phyloP scores from a whole-genome alignment of 306 rosid genomes.

The Sechiopsis laciniata region DNA sequence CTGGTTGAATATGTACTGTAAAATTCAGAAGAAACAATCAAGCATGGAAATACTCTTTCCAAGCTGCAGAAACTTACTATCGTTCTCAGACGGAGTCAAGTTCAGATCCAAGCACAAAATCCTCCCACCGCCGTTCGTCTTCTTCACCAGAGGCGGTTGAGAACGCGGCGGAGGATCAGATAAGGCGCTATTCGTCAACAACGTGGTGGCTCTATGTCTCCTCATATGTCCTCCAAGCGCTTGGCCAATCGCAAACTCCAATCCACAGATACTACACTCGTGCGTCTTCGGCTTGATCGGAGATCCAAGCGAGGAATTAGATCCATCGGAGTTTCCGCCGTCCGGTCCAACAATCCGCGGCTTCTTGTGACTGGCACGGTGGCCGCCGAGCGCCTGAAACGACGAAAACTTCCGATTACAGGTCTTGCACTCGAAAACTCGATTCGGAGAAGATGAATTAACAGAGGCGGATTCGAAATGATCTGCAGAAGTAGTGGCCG shows the following conservation, averaged over 20 bases:
- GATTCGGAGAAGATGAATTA: constrained; percentile 25
- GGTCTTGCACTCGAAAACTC: constrained; percentile 91
- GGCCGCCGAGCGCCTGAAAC: constrained; percentile 95
- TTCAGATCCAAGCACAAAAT: constrained; percentile 71
- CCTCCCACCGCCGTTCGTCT: constrained; percentile 31
- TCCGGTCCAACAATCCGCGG: constrained; percentile 42
- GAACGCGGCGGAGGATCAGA: neutral
- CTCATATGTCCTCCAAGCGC: constrained; percentile 98
- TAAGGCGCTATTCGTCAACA: too few relatives aligned
- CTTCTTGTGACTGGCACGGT: constrained; percentile 94
- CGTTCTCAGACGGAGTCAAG: constrained; percentile 86
- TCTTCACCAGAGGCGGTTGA: constrained; percentile 31
- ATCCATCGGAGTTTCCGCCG: constrained; percentile 25
- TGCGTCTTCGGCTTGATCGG: constrained; percentile 73
- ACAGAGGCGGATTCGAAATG: neutral
- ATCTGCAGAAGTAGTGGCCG: neutral
- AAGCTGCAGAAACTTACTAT: constrained; percentile 56
- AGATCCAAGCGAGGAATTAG: constrained; percentile 27
- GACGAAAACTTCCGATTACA: constrained; percentile 78
- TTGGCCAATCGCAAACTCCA: constrained; percentile 86
- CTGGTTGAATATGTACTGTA: constrained; percentile 6
- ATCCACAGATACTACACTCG: constrained; percentile 80
- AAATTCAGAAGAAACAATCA: constrained; percentile 38
- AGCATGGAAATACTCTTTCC: constrained; percentile 43
- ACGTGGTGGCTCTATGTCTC: constrained; percentile 52